These are phyloP conservation scores for Trypanosoma vivax DNA, from an alignment of 208 protist genomes.

Conservation along the genomic window DNA sequence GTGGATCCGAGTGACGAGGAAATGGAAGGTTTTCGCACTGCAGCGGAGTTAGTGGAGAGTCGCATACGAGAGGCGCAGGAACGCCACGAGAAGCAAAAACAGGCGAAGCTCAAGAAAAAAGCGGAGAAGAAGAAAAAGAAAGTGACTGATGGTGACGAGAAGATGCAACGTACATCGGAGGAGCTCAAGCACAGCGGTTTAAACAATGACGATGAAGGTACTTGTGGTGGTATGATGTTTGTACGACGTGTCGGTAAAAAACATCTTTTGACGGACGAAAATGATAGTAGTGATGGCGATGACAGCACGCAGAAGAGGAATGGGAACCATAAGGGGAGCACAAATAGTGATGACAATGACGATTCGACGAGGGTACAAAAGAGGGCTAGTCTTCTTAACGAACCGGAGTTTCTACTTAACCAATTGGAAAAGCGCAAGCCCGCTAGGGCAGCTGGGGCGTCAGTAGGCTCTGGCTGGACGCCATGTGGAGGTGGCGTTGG, in stretches of 20 bases:
- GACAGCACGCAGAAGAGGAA: not conserved
- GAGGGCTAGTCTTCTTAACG: not conserved
- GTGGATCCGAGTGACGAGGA: slow-evolving; percentile 59
- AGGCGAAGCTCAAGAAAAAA: slow-evolving; percentile 16
- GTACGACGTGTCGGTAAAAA: too few relatives aligned
- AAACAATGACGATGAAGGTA: too few relatives aligned
- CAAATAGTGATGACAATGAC: not conserved
- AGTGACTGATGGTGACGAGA: slow-evolving; percentile 1
- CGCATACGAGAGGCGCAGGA: slow-evolving; percentile 21
- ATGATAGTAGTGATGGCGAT: not conserved
- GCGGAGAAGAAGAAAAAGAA: slow-evolving; percentile 4
- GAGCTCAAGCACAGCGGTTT: not conserved
- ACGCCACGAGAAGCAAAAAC: slow-evolving; percentile 20
- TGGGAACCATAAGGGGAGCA: not conserved
- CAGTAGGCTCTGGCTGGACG: slow-evolving; percentile 13
- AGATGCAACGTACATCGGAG: slow-evolving; percentile 6
- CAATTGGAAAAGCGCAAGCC: slow-evolving; percentile 4
- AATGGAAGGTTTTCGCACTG: slow-evolving; percentile 24
- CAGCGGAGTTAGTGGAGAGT: slow-evolving; percentile 22
- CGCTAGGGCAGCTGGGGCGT: not conserved
- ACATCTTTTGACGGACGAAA: not conserved
- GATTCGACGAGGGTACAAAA: not conserved
- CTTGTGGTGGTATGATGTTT: too few relatives aligned
- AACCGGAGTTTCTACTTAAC: slow-evolving; percentile 15
- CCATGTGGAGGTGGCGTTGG: slow-evolving; percentile 1